phyloP scores from a whole-genome alignment of 1,284 basidiomycete genomes.

The Chalciporus sp. region DNA sequence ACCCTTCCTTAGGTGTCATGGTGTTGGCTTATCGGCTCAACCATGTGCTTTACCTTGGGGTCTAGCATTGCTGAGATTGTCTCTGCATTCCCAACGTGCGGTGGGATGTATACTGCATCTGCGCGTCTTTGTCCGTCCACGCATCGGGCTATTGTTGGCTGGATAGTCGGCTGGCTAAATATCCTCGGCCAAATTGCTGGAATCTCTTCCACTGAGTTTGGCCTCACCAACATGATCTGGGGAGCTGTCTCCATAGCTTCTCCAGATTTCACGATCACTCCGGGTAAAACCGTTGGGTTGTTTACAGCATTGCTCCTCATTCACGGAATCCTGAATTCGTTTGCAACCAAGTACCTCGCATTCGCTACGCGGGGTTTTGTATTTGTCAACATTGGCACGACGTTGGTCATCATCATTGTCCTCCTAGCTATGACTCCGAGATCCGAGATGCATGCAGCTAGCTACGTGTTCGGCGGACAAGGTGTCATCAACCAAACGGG shows the following conservation, averaged over 20 bases:
- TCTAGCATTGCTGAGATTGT: constrained; percentile 79
- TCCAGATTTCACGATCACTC: constrained; percentile 27
- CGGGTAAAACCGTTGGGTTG: constrained; percentile 74
- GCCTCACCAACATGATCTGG: constrained; percentile 87
- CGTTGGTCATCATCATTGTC: constrained; percentile 80
- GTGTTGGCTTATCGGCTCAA: constrained; percentile 78
- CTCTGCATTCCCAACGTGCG: constrained; percentile 79
- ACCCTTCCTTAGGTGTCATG: constrained; percentile 54
- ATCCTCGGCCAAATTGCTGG: constrained; percentile 85
- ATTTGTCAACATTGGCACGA: constrained; percentile 84
- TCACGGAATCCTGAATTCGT: constrained; percentile 79
- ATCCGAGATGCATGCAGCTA: constrained; percentile 77
- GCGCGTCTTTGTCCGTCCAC: constrained; percentile 69
- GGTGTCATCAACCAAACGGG: constrained; percentile 75
- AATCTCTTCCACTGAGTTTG: constrained; percentile 86
- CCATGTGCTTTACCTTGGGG: constrained; percentile 78
- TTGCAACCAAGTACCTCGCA: constrained; percentile 80
- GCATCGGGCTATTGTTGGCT: constrained; percentile 69
- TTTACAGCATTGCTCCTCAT: constrained; percentile 71
- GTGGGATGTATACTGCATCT: constrained; percentile 81
- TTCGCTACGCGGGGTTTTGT: constrained; percentile 81
- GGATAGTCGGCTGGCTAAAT: constrained; percentile 85
- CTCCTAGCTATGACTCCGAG: constrained; percentile 78
- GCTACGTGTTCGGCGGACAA: constrained; percentile 75
- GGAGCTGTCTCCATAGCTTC: constrained; percentile 52